Evolutionary conservation across 2,329 filamentous ascomycete genomes (phyloP), one percentile per base, ranked within the genome.

Genomic region (Ambrosiella beaveri): DNA sequence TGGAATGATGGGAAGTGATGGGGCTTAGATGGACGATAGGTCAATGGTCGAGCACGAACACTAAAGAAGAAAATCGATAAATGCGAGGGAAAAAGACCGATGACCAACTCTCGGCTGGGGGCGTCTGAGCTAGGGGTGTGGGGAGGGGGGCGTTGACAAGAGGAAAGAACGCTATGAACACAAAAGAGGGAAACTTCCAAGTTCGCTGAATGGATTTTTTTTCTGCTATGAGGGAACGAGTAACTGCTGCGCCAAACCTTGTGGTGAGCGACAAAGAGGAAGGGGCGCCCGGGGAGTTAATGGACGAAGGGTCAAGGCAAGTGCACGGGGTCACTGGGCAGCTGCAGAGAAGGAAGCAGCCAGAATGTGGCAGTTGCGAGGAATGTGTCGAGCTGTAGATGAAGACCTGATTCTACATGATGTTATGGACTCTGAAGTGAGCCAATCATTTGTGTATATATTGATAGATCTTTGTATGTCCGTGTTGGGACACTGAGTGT

Each of bases 311-410:
- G 56, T 41, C 50, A 53, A 37, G 41, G 51, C 51, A 52, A 59
- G 51, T 27, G 51, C 57, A 55, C 57, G 57, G 57, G 45, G 57
- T n/a, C 41, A 47, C 8, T 47, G 11, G 44, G n/a, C 5, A 15
- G 19, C 11, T 15, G 44, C 44, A 47, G 44, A 17, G 44, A 13
- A 47, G 44, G 44, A 47, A 47, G 44, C 19, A 13, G n/a, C n/a
- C 44, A 47, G 44, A 47, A 17, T 17, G 44, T 27, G 62, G 45
- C 9, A 2, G 15, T 19, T n/a, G 45, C 45, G 45, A 50, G 45
- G 13, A 45, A 50, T 50, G 35, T 50, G 65, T 65, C 63, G 41
- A 54, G 49, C 13, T 44, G 54, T 7, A 38, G 54, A 57, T 47
- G 11, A 47, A 55, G 38, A n/a, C 44, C n/a, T 47, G 44, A 17